Evolutionary conservation across 257 asterid genomes (phyloP), one percentile per base, ranked within the genome.

Genomic region (Haberlea rhodopensis): DNA sequence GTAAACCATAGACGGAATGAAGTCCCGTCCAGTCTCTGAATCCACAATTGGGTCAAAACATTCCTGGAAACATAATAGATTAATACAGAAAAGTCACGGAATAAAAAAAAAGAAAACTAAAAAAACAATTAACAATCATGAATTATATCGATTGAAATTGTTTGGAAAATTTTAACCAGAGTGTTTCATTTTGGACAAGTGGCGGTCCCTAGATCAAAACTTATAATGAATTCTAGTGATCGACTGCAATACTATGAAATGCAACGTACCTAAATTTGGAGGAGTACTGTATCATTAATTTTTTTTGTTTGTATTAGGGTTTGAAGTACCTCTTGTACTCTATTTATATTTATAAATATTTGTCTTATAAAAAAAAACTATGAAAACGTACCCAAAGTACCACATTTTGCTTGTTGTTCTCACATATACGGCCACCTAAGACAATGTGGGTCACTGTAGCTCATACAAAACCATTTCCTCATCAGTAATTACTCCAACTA

Each of bases 1-100:
- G 69, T 87, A 90, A 78, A 90, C 96, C 94, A 94, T 81, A 24
- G 97, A 87, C 15, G 99, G 96, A 79, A 94, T 94, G 73, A 94
- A 90, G 81, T 94, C 97, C 24, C 94, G 94, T 73, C 96, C 99
- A 65, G 97, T 90, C 76, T 82, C 96, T 46, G 90, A 73, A 84
- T 94, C 99, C 53, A 87, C 87, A 71, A 94, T 94, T 53, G 99
- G 99, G 79, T 80, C 95, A 68, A 94, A 94, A 65, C 87, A 79
- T 71, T 86, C 99, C 99, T 94, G 90, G 68, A 57, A 53, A 48
- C 22, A 15, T 59, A 34, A 31, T 52, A 58, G 25, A 57, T 23
- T 34, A 6, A 31, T 57, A 71, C 23, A 60, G 34, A 31, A 32
- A 53, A 6, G 8, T 23, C 51, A 16, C 19, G 20, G 20, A 46